Evolutionary conservation across 371 early-diverging fungal species (phyloP), one percentile per base, ranked within the genome.

Genomic region (Vittaforma corneae): DNA sequence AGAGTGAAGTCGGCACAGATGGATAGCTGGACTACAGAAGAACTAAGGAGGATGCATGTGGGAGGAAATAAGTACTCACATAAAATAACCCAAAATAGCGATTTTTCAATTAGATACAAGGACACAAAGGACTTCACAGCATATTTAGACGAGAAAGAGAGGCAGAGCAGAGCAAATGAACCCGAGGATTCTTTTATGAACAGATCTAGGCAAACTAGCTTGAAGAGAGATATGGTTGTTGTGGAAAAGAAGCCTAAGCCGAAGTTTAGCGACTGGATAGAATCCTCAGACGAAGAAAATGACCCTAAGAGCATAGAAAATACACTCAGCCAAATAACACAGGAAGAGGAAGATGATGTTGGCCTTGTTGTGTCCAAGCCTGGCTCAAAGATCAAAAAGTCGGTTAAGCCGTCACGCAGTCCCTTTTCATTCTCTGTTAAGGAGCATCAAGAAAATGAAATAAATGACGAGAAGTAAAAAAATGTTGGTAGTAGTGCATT

Each of bases 1-100:
- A 44, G 48, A 37, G 67, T 75, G n/a, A 75, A 71, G 44, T 50
- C 38, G 40, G 54, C 59, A 1, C 30, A 56, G 16, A 30, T 71
- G 16, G 70, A 75, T 55, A 57, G 28, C 22, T 71, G 71, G 75
- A 64, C 4, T 14, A n/a, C 58, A 26, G 55, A 56, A 28, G 75
- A 74, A 34, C 35, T 74, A 29, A n/a, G 71, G 29, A 38, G 70
- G 26, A 44, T 74, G 40, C 55, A 46, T 53, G 67, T 67, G 14
- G 59, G 65, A 37, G 75, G 75, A 33, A 74, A 74, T 50, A 44
- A 57, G 53, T 48, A 40, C 11, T 44, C 45, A 9, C 33, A 62
- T n/a, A 38, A 54, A 28, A 32, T 72, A 20, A 50, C 47, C 9
- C 45, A 53, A 11, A 35, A 32, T 34, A 18, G 29, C 38, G 64